Evolutionary conservation across 148 eudicot genomes (phyloP), one percentile per base, ranked within the genome.

Genomic region (Beta vulgaris): DNA sequence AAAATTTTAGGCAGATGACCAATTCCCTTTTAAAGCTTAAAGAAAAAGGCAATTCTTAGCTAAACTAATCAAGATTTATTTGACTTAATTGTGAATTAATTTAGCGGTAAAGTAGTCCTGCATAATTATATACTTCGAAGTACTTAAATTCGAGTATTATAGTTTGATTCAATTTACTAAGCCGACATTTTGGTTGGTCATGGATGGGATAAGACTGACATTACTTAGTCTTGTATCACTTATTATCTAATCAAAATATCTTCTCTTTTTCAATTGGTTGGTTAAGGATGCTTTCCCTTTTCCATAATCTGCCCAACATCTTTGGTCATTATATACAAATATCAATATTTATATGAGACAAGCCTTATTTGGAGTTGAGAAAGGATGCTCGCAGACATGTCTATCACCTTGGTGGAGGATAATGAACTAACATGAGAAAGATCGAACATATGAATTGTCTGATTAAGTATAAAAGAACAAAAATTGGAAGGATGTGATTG

Each of bases 1-100:
- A 49, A 55, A 76, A 55, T 9, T 40, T 76, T 68, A 76, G 79
- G 79, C 79, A 68, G 26, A 25, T 23, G 34, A 58, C 43, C 58
- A 55, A 55, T 51, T 0, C 28, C 32, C 32, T 66, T 49, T 67
- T 36, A 18, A 18, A 37, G 43, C 31, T 76, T 76, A 76, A 55
- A 49, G 21, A 21, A 34, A 61, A 26, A 29, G 32, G 15, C 14
- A 58, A 12, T 6, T 3, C 28, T 55, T 25, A 48, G 58, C 39
- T 68, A 58, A 66, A 40, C 73, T 68, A 43, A 67, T 42, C 43
- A 43, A 67, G 21, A 60, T 26, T 21, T 42, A 55, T 3, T 40
- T 57, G 73, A 57, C 67, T 57, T 49, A 66, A 75, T 66, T 16
- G 57, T 43, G 31, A 46, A 72, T 31, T 57, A 31, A n/a, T 5